A percentile compares a stretch with the other conserved stretches of the same genome.
Evolutionary conservation across 2,329 filamentous ascomycete species (phyloP).

Genomic region (Ophiocordyceps camponoti-saundersi): DNA sequence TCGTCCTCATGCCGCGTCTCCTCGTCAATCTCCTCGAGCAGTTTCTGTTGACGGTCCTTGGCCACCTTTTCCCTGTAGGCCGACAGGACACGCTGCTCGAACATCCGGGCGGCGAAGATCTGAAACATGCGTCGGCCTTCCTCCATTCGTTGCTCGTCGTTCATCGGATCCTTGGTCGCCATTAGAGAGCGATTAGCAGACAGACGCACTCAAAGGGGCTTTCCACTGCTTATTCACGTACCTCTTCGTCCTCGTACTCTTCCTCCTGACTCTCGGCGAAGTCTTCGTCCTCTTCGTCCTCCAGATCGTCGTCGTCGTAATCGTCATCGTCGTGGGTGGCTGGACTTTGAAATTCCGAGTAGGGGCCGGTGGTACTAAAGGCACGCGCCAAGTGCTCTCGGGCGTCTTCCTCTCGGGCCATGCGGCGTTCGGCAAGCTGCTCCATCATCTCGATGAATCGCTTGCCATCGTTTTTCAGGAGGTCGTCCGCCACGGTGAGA

Average conservation of each 20-base stretch:
- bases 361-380: constrained; percentile 41
- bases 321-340: constrained; percentile 64
- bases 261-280: constrained; percentile 46
- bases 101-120: constrained; percentile 98
- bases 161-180: constrained; percentile 65
- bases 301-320: constrained; percentile 31
- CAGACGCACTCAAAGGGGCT: neutral
- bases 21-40: constrained; percentile 81
- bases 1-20: constrained; percentile 61
- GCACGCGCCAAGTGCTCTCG: constrained; percentile 41
- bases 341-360: constrained; percentile 48
- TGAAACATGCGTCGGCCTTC: constrained; percentile 98
- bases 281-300: constrained; percentile 43
- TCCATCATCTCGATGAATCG: constrained; percentile 99
- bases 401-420: constrained; percentile 91
- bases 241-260: constrained; percentile 68
- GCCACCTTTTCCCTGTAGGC: constrained; percentile 98
- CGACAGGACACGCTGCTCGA: constrained; percentile 88
- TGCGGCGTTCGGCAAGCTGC: constrained; percentile 87
- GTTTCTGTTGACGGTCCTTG: constrained; percentile 74
- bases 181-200: neutral
- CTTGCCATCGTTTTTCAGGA: constrained; percentile 96
- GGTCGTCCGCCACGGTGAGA: constrained; percentile 92
- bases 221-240: constrained; percentile 18
- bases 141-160: constrained; percentile 96